Base-by-base conservation (phyloP, 352 stramenopile species). In the Phytophthora fragariaefolia region DNA sequence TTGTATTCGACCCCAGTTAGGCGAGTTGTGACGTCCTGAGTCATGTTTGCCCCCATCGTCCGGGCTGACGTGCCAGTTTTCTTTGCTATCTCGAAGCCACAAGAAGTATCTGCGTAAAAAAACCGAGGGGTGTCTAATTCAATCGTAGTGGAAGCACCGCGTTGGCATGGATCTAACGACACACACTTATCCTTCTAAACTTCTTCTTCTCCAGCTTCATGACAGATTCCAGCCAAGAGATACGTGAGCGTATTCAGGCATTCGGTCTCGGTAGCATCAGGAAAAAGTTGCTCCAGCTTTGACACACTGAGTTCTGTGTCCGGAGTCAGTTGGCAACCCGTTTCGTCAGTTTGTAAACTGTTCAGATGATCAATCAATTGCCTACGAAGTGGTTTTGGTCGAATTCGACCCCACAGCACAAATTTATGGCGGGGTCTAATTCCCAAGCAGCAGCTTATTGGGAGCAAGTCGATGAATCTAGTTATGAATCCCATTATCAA, bases 221-320 rank as follows among this genome's bases (percentile, higher is more conserved):
- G 26, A 26, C 42, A 63, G 26, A 45, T 43, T 46, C 43, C 42
- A 15, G 43, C 36, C 26, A 43, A n/a, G 26, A 52, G 23, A 52
- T 52, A 52, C 38, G 38, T 45, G 4, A 61, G 45, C 24, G 40
- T 51, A 12, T 52, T 32, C 30, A 6, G n/a, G 26, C 54, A 61
- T 26, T 61, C 54, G 8, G 38, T 20, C 23, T 32, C 47, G 7
- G 47, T 54, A 32, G 47, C 24, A 2, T 40, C 26, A 40, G 47
- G 23, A 24, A 54, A 54, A n/a, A 54, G 17, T 13, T 47, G 17
- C 4, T 40, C 15, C 17, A 54, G 26, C 26, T 54, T 54, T 30
- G 15, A 23, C 47, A 54, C 47, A 15, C 24, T 36, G 13, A 54
- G 5, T 15, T 38, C 3, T 40, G 47, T 23, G 2, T 6, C 47